Conservation (phyloP, 2,329 filamentous ascomycete species). For the Pestalotiopsis sp. region DNA sequence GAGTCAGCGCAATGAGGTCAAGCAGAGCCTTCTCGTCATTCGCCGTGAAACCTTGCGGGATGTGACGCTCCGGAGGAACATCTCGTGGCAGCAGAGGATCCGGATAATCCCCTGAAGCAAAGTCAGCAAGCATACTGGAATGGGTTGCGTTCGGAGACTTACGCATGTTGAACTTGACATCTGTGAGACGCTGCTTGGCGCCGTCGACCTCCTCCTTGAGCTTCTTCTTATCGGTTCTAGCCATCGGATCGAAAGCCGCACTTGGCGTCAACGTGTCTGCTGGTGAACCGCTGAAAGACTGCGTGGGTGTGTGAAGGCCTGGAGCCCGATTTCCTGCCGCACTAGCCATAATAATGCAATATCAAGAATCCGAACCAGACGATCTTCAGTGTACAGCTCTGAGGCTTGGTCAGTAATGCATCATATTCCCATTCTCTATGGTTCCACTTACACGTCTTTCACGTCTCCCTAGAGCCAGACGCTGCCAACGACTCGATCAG, state of each 20-base stretch:
- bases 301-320: slow-evolving; percentile 31
- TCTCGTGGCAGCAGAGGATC: slow-evolving; percentile 49
- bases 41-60: slow-evolving; percentile 41
- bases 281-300: slow-evolving; percentile 31
- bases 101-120: slow-evolving; percentile 39
- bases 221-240: slow-evolving; percentile 37
- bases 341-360: slow-evolving; percentile 18
- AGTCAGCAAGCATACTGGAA: not conserved
- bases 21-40: slow-evolving; percentile 45
- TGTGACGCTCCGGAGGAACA: slow-evolving; percentile 33
- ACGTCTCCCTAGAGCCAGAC: not conserved
- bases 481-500: not conserved
- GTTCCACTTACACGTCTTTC: not conserved
- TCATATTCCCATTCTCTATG: not conserved
- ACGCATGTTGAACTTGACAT: slow-evolving; percentile 52
- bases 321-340: slow-evolving; percentile 22
- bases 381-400: not conserved
- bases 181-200: slow-evolving; percentile 40
- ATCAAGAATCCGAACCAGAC: not conserved
- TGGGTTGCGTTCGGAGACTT: slow-evolving; percentile 20
- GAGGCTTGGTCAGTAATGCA: not conserved
- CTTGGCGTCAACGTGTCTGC: slow-evolving; percentile 28
- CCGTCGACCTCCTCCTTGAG: slow-evolving; percentile 47
- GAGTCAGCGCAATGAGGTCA: slow-evolving; percentile 33
- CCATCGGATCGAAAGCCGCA: slow-evolving; percentile 21